Evolutionary conservation across 2,329 filamentous ascomycete genomes (phyloP), one percentile per base, ranked within the genome.

Genomic region (Aspergillus sp.): DNA sequence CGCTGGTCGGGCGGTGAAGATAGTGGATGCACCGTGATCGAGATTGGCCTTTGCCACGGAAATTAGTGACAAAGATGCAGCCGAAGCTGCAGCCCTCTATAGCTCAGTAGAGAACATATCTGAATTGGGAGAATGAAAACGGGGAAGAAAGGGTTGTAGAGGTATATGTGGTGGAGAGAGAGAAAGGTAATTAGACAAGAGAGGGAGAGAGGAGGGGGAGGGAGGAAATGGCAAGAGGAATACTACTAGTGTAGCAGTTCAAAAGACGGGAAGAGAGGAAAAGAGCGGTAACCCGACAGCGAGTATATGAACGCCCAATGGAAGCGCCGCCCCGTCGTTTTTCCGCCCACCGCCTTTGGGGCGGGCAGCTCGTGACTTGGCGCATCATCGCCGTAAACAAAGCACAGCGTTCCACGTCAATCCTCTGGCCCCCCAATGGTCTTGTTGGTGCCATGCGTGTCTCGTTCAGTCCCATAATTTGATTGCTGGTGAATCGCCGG

Each of bases 81-180:
- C 74, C 74, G 74, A 75, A 77, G 74, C 74, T 76, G 74, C 74
- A 77, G 71, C 72, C 73, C 73, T 76, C 74, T 76, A 76, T 65
- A 69, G 64, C 64, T 71, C 69, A 52, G 57, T 50, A 57, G 56
- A 48, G 65, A 54, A 69, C 74, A 77, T 76, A 43, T 60, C 66
- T 56, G 54, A 48, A 63, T 41, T 41, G 36, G 49, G 57, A 57
- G 54, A 48, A 43, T 58, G 54, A 56, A 30, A 48, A 36, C 39
- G 50, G 49, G 56, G n/a, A 45, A 56, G 17, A 59, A 51, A 49
- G 50, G 43, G 25, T 56, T 56, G 49, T 52, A 57, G 52, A 41
- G 53, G 25, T 63, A 30, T 17, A 55, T 32, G 6, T 6, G 30
- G 30, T 32, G 21, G 32, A 41, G 19, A n/a, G 19, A 43, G 15